Evolutionary conservation across 2,329 filamentous ascomycete genomes (phyloP).

Genomic region (Fusarium sp.): DNA sequence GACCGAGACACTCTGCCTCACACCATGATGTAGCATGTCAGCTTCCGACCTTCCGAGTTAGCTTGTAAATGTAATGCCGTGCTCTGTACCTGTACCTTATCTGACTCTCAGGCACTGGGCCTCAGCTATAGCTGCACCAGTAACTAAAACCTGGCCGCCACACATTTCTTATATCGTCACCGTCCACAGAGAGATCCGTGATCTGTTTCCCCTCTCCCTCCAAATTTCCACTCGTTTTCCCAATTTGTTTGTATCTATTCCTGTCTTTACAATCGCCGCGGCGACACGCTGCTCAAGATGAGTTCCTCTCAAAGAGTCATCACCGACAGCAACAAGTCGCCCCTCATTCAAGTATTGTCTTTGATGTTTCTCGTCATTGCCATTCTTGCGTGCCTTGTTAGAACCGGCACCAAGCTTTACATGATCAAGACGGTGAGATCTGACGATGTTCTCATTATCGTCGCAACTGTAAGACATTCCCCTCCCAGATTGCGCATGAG

Average conservation of each 20-base stretch:
- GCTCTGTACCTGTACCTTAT: neutral
- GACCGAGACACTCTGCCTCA: neutral
- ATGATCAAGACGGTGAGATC: conserved; percentile 47
- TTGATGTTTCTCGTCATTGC: conserved; percentile 48
- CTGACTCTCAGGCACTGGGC: neutral
- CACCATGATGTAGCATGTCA: conserved; percentile 8
- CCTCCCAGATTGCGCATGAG: neutral
- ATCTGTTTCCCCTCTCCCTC: neutral
- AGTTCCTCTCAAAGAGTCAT: conserved; percentile 42
- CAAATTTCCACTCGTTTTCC: neutral
- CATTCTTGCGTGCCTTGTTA: conserved; percentile 44
- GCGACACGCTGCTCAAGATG: conserved; percentile 31
- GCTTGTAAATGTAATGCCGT: neutral
- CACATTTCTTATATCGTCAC: conserved; percentile 6
- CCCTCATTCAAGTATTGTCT: conserved; percentile 47
- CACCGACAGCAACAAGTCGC: conserved; percentile 48
- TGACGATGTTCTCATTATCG: conserved; percentile 44
- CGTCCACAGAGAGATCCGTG: neutral
- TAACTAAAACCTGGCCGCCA: neutral
- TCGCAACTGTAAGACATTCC: conserved; percentile 38
- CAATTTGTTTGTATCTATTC: neutral
- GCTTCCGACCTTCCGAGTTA: conserved; percentile 7
- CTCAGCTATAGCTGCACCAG: neutral
- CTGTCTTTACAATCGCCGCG: neutral
- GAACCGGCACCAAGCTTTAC: conserved; percentile 46